A percentile compares a stretch with the other conserved stretches of the same genome.
Evolutionary conservation across 192 early-diverging fungal genomes (phyloP).

Genomic region (Backusella liffmaniae): DNA sequence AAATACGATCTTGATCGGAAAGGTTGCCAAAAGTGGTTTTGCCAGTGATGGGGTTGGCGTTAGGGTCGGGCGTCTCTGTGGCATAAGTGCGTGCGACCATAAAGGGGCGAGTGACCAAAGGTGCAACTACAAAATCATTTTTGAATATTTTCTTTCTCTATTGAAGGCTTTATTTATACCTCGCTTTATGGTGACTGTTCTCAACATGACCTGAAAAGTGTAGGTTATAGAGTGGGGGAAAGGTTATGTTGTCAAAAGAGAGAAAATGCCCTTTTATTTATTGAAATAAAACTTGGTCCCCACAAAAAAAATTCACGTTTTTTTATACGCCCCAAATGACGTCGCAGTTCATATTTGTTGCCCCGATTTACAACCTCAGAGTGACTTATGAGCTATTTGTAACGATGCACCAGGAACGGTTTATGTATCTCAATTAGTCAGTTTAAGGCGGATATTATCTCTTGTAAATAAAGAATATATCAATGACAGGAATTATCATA

Average conservation of each 20-base stretch:
- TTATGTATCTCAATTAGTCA: too few species aligned
- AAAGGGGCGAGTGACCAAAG: conserved; percentile 25
- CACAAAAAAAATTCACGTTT: not conserved
- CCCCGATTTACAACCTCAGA: not conserved
- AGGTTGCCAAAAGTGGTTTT: conserved; percentile 62
- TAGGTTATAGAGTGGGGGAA: conserved; percentile 21
- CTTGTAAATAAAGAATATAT: too few species aligned
- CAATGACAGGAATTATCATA: too few species aligned
- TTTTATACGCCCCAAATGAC: not conserved
- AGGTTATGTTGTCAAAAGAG: not conserved
- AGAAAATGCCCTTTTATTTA: not conserved
- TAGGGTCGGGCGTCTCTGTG: conserved; percentile 39
- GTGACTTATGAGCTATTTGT: not conserved
- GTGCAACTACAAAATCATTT: not conserved
- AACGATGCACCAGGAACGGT: too few species aligned
- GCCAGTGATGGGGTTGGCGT: conserved; percentile 41
- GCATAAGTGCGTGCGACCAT: conserved; percentile 36
- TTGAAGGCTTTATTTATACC: conserved; percentile 6
- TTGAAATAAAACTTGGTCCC: not conserved
- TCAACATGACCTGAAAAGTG: conserved; percentile 26
- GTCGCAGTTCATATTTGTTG: too few species aligned
- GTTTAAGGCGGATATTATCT: too few species aligned
- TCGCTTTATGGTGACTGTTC: conserved; percentile 31
- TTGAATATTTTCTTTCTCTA: not conserved
- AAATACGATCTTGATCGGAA: conserved; percentile 94